Conservation (phyloP, 768 basidiomycete genomes). For the Mycena albidolilacea region DNA sequence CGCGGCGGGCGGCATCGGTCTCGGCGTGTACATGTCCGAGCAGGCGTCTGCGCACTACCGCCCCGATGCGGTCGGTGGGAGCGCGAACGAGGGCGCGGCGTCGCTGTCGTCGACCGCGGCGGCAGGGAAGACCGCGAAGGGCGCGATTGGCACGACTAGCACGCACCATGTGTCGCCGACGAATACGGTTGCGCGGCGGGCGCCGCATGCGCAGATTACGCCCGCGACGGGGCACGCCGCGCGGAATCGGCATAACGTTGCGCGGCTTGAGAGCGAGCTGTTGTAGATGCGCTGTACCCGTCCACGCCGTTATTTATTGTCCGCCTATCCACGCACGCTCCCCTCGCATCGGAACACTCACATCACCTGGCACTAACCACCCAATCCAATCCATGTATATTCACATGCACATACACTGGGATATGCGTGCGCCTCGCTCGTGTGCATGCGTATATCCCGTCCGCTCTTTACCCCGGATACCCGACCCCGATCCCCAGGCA, state of each 20-base stretch:
- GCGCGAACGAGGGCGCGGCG: conserved; percentile 59
- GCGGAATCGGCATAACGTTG: conserved; percentile 24
- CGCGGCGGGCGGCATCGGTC: conserved; percentile 69
- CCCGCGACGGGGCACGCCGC: conserved; percentile 21
- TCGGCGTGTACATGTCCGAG: conserved; percentile 74
- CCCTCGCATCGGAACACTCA: background rate
- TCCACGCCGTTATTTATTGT: conserved; percentile 14
- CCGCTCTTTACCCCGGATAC: conserved; percentile 40
- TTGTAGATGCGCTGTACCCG: background rate
- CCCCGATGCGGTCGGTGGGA: conserved; percentile 78
- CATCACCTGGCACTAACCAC: background rate
- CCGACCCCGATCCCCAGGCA: conserved; percentile 8
- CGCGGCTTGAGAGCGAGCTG: conserved; percentile 12
- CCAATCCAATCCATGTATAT: background rate
- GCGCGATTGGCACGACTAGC: conserved; percentile 41
- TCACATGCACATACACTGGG: conserved; percentile 10
- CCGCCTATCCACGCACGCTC: background rate
- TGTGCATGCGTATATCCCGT: conserved; percentile 30
- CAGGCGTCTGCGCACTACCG: conserved; percentile 61
- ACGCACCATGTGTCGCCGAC: conserved; percentile 72
- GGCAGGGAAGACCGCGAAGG: conserved; percentile 39
- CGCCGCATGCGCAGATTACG: background rate
- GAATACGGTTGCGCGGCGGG: conserved; percentile 61
- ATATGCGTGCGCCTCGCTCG: background rate
- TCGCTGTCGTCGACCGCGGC: conserved; percentile 37